Evolutionary conservation across 257 asterid species (phyloP), one percentile per base, ranked within the genome.

Genomic region (Echium plantagineum): DNA sequence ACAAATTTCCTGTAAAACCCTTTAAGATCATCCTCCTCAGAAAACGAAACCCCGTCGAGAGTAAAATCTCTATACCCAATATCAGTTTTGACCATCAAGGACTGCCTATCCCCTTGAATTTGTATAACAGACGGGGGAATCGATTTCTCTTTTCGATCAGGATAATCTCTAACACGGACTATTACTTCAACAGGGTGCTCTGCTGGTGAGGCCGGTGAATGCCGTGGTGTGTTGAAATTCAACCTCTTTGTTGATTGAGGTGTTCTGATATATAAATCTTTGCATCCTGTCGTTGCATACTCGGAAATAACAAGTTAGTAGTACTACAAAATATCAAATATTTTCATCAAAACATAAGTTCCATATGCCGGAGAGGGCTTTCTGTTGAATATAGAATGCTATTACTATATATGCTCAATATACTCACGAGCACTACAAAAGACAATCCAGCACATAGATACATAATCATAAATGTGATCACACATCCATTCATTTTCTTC

Each of bases 151-250:
- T 76, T 86, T 21, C 63, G 80, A 20, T 91, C 98, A 0, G 95
- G 87, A 62, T 71, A 75, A 66, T 89, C 91, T 0, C 98, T 78
- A 55, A 93, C 84, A 56, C 98, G 62, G 0, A 94, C 94, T 1
- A 93, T 75, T 0, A 93, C 97, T 67, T 93, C 98, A 9, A 93
- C 96, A 0, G 97, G 97, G 63, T 93, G 98, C 72, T 93, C 97
- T 0, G 91, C 63, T 4, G 42, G 73, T 35, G 46, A 64, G 15
- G 72, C 30, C 31, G 59, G 80, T 16, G 72, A 71, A 1, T 79
- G 72, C 67, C 35, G 73, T 49, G 71, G 72, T 55, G 61, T 42
- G 48, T 61, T 21, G 75, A 81, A 83, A 58, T 84, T 83, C 1
- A 93, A 67, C 6, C 94, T 81, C 15, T 74, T 84, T 63, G 77